Conservation (phyloP, 2,329 filamentous ascomycete genomes). For the Cercospora nicotianae region DNA sequence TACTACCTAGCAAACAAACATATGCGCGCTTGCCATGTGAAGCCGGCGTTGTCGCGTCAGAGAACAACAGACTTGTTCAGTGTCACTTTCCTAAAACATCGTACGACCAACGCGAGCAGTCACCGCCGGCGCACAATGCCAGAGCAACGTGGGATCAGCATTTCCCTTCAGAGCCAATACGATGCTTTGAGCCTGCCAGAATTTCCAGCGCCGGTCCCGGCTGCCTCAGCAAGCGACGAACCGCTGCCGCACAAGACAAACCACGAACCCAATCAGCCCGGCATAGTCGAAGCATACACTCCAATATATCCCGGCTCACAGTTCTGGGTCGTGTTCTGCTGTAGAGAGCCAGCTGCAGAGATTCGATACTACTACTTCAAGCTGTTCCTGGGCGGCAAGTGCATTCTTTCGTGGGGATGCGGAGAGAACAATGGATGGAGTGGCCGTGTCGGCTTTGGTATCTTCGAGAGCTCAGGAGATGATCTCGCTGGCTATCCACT, state of each 20-base stretch:
- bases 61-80: not conserved
- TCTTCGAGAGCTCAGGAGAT: conserved; percentile 40
- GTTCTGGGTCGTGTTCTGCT: conserved; percentile 48
- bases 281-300: conserved; percentile 19
- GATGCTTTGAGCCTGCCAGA: conserved; percentile 44
- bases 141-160: conserved; percentile 40
- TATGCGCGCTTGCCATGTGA: not conserved
- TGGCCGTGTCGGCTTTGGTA: conserved; percentile 49
- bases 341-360: conserved; percentile 24
- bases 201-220: conserved; percentile 34
- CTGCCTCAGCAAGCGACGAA: conserved; percentile 27
- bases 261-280: not conserved
- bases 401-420: conserved; percentile 47
- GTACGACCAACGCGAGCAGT: not conserved
- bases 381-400: conserved; percentile 43
- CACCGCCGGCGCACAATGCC: conserved; percentile 32
- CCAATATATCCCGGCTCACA: conserved; percentile 26
- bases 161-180: conserved; percentile 46
- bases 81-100: not conserved
- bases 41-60: not conserved
- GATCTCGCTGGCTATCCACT: conserved; percentile 35
- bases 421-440: conserved; percentile 45
- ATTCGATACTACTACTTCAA: conserved; percentile 48
- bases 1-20: not conserved
- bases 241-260: not conserved